Evolutionary conservation across 2,329 filamentous ascomycete species (phyloP).

Genomic region (Paecilomyces variotii): DNA sequence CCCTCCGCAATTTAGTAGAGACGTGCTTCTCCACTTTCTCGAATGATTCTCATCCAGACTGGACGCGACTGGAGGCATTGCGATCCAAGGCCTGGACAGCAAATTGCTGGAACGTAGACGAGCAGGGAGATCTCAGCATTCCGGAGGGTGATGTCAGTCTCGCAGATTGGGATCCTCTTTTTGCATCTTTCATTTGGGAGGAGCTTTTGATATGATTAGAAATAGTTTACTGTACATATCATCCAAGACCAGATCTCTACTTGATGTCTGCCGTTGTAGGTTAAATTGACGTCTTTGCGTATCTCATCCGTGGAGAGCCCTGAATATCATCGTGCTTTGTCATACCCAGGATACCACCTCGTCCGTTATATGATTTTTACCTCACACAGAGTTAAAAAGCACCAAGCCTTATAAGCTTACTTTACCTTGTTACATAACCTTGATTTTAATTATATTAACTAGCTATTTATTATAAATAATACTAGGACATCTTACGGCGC

Average conservation of each 20-base stretch:
- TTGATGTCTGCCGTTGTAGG: too few relatives aligned
- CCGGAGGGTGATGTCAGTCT: not conserved
- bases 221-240: not conserved
- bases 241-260: too few relatives aligned
- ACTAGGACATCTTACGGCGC: too few relatives aligned
- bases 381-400: too few relatives aligned
- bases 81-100: not conserved
- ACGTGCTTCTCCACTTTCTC: not conserved
- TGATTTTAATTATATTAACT: too few relatives aligned
- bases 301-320: too few relatives aligned
- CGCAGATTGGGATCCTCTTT: not conserved
- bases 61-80: not conserved
- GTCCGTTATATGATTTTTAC: too few relatives aligned
- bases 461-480: too few relatives aligned
- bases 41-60: not conserved
- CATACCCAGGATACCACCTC: conserved; percentile 6
- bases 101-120: not conserved
- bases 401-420: too few relatives aligned
- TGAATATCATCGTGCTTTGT: too few relatives aligned
- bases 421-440: too few relatives aligned
- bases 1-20: not conserved
- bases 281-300: too few relatives aligned
- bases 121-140: not conserved
- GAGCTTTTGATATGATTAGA: not conserved
- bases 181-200: not conserved